These are phyloP conservation scores for Penicillium olsonii DNA, from an alignment of 2,329 filamentous ascomycete species.

Conservation along the genomic window DNA sequence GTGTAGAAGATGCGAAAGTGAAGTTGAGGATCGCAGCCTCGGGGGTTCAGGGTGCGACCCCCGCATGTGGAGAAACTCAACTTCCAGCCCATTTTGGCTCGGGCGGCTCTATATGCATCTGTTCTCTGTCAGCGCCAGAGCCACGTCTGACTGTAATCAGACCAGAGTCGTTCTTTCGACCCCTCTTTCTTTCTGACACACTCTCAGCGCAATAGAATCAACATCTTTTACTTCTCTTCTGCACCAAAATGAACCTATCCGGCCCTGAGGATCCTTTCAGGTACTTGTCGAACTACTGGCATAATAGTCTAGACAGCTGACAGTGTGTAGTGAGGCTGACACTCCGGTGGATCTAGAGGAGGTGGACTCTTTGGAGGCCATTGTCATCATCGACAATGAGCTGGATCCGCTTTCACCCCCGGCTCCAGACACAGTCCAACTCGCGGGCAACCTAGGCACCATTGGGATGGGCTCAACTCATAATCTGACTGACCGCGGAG, in stretches of 20 bases:
- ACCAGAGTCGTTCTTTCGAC: no score
- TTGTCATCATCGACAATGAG: slow-evolving; percentile 58
- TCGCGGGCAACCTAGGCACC: slow-evolving; percentile 46
- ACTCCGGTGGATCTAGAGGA: slow-evolving; percentile 32
- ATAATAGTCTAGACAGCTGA: not conserved
- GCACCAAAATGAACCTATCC: not conserved
- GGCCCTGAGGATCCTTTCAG: slow-evolving; percentile 4
- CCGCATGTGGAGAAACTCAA: slow-evolving; percentile 7
- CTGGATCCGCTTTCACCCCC: slow-evolving; percentile 55
- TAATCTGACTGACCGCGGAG: slow-evolving; percentile 40
- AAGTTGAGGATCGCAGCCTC: not conserved
- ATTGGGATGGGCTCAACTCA: slow-evolving; percentile 42
- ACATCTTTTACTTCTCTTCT: not conserved
- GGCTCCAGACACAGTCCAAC: slow-evolving; percentile 45
- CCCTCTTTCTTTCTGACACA: no score
- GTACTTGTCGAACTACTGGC: slow-evolving; percentile 1
- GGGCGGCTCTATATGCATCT: no score
- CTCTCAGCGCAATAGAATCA: no score
- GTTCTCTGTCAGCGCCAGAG: no score
- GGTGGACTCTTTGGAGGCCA: slow-evolving; percentile 51
- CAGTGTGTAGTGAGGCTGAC: slow-evolving; percentile 4
- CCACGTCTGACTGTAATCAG: not conserved
- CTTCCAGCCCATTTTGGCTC: not conserved
- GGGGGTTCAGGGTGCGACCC: not conserved
- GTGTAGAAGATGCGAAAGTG: slow-evolving; percentile 10